Percentiles rank a stretch among this genome's conserved stretches.
Conservation (phyloP, 2,329 filamentous ascomycete species). For the Microascus cirrosus region DNA sequence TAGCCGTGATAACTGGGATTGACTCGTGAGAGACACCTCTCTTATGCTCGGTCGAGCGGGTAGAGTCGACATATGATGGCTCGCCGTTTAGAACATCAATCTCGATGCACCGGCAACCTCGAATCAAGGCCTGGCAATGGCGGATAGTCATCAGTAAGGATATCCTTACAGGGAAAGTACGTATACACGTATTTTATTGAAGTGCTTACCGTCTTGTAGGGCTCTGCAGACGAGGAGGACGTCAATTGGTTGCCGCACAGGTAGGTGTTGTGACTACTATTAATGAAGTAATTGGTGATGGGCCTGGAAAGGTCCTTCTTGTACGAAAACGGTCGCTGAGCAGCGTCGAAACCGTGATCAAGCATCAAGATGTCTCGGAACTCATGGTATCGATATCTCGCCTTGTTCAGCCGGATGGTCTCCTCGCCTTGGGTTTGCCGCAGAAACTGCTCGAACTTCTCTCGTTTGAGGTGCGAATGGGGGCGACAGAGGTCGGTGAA, state of each 20-base stretch:
- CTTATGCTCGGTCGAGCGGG: constrained; percentile 24
- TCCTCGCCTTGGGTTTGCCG: not conserved
- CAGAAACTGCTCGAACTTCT: constrained; percentile 3
- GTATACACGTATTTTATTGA: not conserved
- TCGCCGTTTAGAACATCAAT: constrained; percentile 89
- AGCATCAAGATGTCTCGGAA: constrained; percentile 14
- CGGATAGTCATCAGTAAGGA: not conserved
- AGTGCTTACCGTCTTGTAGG: constrained; percentile 59
- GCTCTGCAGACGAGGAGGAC: constrained; percentile 64
- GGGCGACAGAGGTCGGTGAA: not conserved
- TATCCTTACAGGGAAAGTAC: not conserved
- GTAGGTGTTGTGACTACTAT: constrained; percentile 91
- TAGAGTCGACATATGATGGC: constrained; percentile 19
- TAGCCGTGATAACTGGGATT: constrained; percentile 30
- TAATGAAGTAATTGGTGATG: constrained; percentile 86
- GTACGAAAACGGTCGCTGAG: constrained; percentile 25
- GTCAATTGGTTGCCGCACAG: constrained; percentile 76
- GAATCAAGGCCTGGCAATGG: constrained; percentile 48
- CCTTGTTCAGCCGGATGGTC: constrained; percentile 1
- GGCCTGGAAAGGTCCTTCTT: constrained; percentile 53
- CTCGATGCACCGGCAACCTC: constrained; percentile 81
- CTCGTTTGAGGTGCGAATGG: constrained; percentile 1
- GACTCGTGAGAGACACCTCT: constrained; percentile 34
- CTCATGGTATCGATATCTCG: constrained; percentile 3
- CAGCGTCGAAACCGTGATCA: constrained; percentile 29